These are phyloP conservation scores for Diaporthe sp. DNA, from an alignment of 2,329 filamentous ascomycete genomes.

Conservation along the genomic window DNA sequence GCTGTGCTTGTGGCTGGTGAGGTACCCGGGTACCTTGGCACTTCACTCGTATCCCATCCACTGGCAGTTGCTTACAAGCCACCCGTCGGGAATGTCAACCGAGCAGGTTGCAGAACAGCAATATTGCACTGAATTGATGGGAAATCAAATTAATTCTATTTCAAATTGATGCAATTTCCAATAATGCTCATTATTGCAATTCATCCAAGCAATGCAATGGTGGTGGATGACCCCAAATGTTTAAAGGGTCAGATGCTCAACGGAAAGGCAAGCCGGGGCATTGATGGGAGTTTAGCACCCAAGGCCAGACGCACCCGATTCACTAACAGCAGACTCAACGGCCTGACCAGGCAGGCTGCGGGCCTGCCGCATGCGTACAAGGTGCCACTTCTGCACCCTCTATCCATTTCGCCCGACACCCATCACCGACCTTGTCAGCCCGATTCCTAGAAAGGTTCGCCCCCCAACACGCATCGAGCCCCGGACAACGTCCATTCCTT, in stretches of 20 bases:
- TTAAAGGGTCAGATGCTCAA: neutral
- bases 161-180: neutral
- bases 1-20: slow-evolving; percentile 32
- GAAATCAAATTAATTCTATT: neutral
- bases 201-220: neutral
- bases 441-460: slow-evolving; percentile 19
- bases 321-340: slow-evolving; percentile 11
- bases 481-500: slow-evolving; percentile 16
- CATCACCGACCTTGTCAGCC: slow-evolving; percentile 13
- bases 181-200: neutral
- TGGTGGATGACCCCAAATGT: neutral
- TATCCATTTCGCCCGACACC: neutral
- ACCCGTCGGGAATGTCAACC: neutral
- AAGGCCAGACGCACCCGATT: neutral
- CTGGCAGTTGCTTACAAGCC: neutral
- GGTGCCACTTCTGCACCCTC: neutral
- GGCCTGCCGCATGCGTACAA: slow-evolving; percentile 17
- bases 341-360: neutral
- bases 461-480: slow-evolving; percentile 2
- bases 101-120: neutral
- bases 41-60: neutral
- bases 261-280: neutral
- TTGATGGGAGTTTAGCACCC: neutral
- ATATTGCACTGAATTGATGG: neutral
- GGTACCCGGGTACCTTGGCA: neutral